Evolutionary conservation across 1,139 yeast genomes (phyloP), one percentile per base, ranked within the genome.

Genomic region (Hansenula sp.): DNA sequence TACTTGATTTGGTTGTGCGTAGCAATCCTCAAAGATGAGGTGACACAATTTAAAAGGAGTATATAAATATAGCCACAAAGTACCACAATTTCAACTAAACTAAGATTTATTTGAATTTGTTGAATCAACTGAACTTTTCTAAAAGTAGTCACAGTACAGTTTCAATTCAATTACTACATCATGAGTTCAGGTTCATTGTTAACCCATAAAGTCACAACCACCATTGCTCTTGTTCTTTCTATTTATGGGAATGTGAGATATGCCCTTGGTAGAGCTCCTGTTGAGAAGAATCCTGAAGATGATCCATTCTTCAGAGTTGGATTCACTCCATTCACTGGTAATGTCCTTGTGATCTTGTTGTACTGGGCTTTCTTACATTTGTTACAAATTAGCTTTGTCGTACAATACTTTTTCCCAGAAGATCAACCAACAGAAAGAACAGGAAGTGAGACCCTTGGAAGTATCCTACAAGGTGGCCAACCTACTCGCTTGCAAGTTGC

Each of bases 261-360:
- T 60, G 68, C 79, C 41, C 70, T 78, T 16, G 82, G 82, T 34
- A 66, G 77, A 39, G 63, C 66, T 32, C 60, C 63, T 28, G 60
- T 60, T 12, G 52, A 51, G 9, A 63, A 61, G 48, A 65, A 53
- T 59, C 72, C 56, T 51, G 68, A 72, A 38, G 73, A 76, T 57
- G 67, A 68, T 40, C 75, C 74, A 7, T 72, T 71, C 59, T 67
- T 65, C 49, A 54, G 60, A 17, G 72, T 72, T 11, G 66, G 72
- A 16, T 58, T 66, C 54, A 86, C 93, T 3, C 93, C 95, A 15
- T 86, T 85, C 67, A 77, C 89, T 4, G 79, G 79, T 21, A 77
- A 78, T 53, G 64, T 75, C 30, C 46, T 80, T 28, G 71, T 82
- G 27, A 62, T 78, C 4, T 63, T 78, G 39, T 65, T 73, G 19